These are phyloP conservation scores for Hondaea fermentalgiana DNA, from an alignment of 108 stramenopile species.

Conservation along the genomic window DNA sequence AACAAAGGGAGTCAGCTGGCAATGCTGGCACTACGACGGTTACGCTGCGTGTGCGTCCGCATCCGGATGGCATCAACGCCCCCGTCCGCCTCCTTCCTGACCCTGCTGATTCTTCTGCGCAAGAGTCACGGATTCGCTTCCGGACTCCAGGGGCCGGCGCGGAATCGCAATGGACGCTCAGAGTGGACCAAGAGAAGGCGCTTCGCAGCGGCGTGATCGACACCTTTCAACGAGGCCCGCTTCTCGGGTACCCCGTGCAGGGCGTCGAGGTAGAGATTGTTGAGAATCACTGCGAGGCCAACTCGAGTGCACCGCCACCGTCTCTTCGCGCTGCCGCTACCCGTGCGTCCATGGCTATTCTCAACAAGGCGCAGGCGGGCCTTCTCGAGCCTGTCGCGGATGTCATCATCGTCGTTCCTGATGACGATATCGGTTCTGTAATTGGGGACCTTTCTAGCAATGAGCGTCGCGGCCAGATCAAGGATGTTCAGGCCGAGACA, in stretches of 20 bases:
- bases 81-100: neutral
- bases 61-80: neutral
- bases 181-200: neutral
- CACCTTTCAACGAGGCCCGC: neutral
- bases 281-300: conserved; percentile 75
- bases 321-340: conserved; percentile 83
- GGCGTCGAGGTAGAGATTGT: conserved; percentile 31
- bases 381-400: conserved; percentile 75
- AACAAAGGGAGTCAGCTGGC: neutral
- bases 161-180: neutral
- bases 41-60: neutral
- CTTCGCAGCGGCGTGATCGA: neutral
- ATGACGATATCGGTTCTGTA: conserved; percentile 64
- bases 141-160: neutral
- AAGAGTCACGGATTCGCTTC: neutral
- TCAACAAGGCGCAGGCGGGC: neutral
- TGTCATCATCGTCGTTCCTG: conserved; percentile 62
- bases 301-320: conserved; percentile 78
- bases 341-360: neutral
- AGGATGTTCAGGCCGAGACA: neutral
- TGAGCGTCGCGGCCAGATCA: conserved; percentile 1
- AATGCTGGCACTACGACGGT: neutral
- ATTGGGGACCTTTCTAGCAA: conserved; percentile 56
- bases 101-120: neutral
- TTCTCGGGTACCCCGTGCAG: conserved; percentile 1